Percentiles rank a stretch among this genome's conserved stretches.
Conservation (phyloP, 768 basidiomycete species). For the Hericium alpestre region DNA sequence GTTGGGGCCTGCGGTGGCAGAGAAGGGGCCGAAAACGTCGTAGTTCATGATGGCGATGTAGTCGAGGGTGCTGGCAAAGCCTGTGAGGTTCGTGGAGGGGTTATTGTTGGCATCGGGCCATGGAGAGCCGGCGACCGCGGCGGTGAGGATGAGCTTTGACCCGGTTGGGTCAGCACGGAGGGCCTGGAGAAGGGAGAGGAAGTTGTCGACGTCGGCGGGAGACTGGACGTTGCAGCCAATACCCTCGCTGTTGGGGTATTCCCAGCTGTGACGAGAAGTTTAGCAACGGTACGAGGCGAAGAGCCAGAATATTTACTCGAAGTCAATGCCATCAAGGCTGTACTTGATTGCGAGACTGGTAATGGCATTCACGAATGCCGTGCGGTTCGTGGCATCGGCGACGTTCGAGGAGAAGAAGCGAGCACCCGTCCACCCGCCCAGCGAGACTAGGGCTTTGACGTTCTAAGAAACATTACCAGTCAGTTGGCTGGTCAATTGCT, state of each 20-base stretch:
- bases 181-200: slow-evolving; percentile 64
- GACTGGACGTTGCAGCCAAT: slow-evolving; percentile 60
- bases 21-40: slow-evolving; percentile 44
- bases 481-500: neutral
- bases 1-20: slow-evolving; percentile 54
- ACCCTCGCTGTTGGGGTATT: slow-evolving; percentile 60
- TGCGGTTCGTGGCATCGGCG: slow-evolving; percentile 3
- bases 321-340: slow-evolving; percentile 7
- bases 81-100: slow-evolving; percentile 52
- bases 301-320: slow-evolving; percentile 3
- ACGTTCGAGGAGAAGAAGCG: slow-evolving; percentile 8
- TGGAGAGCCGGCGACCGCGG: slow-evolving; percentile 56
- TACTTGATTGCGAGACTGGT: neutral
- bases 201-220: slow-evolving; percentile 63
- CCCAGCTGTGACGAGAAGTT: slow-evolving; percentile 3
- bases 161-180: slow-evolving; percentile 48
- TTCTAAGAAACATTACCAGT: neutral
- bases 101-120: slow-evolving; percentile 49
- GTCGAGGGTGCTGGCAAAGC: slow-evolving; percentile 60
- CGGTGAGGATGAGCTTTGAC: slow-evolving; percentile 55
- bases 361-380: slow-evolving; percentile 3
- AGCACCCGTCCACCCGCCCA: slow-evolving; percentile 10
- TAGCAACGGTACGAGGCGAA: neutral
- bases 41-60: slow-evolving; percentile 70
- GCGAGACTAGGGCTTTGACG: slow-evolving; percentile 6